A percentile compares a stretch with the other conserved stretches of the same genome.
Evolutionary conservation across 768 basidiomycete species (phyloP).

Genomic region (Tremella mesenterica): DNA sequence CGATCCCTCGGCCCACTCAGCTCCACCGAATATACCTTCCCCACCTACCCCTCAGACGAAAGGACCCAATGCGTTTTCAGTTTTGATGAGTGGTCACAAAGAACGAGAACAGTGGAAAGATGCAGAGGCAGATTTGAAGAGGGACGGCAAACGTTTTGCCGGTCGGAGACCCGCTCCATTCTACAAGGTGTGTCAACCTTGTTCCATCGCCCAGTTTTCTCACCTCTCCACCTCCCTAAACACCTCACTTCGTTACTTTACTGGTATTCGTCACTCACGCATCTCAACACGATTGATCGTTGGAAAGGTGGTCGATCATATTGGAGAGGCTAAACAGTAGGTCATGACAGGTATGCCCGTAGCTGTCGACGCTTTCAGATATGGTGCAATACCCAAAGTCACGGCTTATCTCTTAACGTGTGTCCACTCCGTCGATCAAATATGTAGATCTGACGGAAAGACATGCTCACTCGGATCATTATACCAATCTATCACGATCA

Average conservation of each 20-base stretch:
- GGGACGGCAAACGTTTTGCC: constrained; percentile 35
- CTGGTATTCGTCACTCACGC: no score
- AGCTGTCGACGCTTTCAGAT: constrained; percentile 93
- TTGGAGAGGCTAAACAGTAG: constrained; percentile 15
- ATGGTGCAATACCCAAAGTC: constrained; percentile 80
- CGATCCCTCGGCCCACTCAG: constrained; percentile 12
- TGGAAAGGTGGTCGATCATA: no score
- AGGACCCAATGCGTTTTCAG: constrained; percentile 56
- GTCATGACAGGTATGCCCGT: constrained; percentile 89
- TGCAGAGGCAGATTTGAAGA: constrained; percentile 48
- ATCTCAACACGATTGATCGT: no score
- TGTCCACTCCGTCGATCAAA: constrained; percentile 21
- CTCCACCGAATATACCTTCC: constrained; percentile 21
- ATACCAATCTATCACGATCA: constrained; percentile 75
- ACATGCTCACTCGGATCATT: constrained; percentile 95
- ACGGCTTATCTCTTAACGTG: constrained; percentile 89
- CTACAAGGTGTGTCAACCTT: constrained; percentile 59
- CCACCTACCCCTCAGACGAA: constrained; percentile 20
- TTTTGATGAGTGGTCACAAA: constrained; percentile 80
- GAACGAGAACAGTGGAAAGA: constrained; percentile 81
- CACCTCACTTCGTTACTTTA: no score
- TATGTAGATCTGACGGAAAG: constrained; percentile 47
- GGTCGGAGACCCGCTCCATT: constrained; percentile 73
- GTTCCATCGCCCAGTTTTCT: no score
- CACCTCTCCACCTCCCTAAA: no score